Conservation (phyloP, 2,329 filamentous ascomycete species). For the Balansia obtecta region DNA sequence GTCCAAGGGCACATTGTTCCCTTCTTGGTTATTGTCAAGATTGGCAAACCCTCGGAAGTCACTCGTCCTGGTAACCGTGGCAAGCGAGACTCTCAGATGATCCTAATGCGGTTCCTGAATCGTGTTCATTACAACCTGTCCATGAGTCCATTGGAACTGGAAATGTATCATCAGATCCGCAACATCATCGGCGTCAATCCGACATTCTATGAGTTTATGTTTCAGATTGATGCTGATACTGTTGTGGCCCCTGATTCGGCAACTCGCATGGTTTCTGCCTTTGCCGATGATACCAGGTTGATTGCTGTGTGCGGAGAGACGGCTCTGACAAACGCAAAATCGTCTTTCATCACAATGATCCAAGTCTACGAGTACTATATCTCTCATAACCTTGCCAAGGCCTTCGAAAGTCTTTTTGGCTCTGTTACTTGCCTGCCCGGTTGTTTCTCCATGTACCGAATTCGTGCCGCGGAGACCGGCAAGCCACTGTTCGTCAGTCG, state of each 20-base stretch:
- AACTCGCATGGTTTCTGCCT: constrained; percentile 82
- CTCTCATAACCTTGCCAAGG: constrained; percentile 92
- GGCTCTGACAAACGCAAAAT: constrained; percentile 80
- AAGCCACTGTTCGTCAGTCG: constrained; percentile 94
- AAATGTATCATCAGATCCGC: constrained; percentile 97
- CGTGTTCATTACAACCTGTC: constrained; percentile 93
- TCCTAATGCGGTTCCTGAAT: constrained; percentile 98
- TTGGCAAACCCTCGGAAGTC: constrained; percentile 95
- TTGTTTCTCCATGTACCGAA: constrained; percentile 98
- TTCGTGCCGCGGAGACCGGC: constrained; percentile 84
- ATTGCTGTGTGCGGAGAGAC: constrained; percentile 94
- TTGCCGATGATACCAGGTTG: constrained; percentile 83
- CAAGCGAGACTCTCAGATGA: constrained; percentile 98
- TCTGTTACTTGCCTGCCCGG: constrained; percentile 95
- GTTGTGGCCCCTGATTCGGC: constrained; percentile 82
- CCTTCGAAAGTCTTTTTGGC: constrained; percentile 93
- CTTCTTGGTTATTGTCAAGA: constrained; percentile 92
- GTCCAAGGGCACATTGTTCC: constrained; percentile 97
- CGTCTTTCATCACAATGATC: constrained; percentile 95
- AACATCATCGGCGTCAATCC: constrained; percentile 99
- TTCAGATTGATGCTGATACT: constrained; percentile 96
- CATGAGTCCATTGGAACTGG: constrained; percentile 92
- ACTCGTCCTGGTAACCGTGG: constrained; percentile 92
- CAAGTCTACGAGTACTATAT: constrained; percentile 99
- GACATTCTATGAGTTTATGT: constrained; percentile 92